Conservation (phyloP, 2,329 filamentous ascomycete species). For the Fonsecaea multimorphosa region DNA sequence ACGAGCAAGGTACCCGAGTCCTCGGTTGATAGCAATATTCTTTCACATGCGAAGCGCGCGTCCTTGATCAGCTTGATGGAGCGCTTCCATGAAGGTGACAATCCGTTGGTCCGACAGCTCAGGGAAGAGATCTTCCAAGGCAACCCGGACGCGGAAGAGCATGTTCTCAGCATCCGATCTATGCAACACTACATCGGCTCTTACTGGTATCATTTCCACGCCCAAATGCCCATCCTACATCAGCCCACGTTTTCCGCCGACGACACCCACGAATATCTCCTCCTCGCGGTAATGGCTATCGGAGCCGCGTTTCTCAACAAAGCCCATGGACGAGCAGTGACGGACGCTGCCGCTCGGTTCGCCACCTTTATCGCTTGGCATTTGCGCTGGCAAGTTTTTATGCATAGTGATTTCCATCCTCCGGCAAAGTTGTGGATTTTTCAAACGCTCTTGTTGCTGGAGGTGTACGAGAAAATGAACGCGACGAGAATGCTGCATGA, state of each 20-base stretch:
- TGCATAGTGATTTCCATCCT: conserved; percentile 84
- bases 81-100: conserved; percentile 81
- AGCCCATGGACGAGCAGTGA: conserved; percentile 73
- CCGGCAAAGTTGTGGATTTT: conserved; percentile 97
- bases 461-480: conserved; percentile 98
- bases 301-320: conserved; percentile 88
- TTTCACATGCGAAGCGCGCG: conserved; percentile 86
- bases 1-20: conserved; percentile 83
- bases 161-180: conserved; percentile 82
- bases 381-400: conserved; percentile 91
- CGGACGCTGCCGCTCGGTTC: conserved; percentile 75
- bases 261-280: conserved; percentile 79
- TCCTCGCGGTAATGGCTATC: conserved; percentile 89
- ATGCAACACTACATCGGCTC: conserved; percentile 93
- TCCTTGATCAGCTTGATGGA: conserved; percentile 82
- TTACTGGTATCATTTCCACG: conserved; percentile 93
- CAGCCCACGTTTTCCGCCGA: conserved; percentile 91
- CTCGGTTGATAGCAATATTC: conserved; percentile 74
- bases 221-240: conserved; percentile 91
- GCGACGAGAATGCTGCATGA: conserved; percentile 91
- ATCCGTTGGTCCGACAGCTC: conserved; percentile 72
- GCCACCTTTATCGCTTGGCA: conserved; percentile 92
- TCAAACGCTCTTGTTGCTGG: conserved; percentile 84
- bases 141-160: conserved; percentile 67
- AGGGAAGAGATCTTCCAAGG: conserved; percentile 80